Evolutionary conservation across 208 protist genomes (phyloP), one percentile per base, ranked within the genome.

Genomic region (Borovskyia barvae): DNA sequence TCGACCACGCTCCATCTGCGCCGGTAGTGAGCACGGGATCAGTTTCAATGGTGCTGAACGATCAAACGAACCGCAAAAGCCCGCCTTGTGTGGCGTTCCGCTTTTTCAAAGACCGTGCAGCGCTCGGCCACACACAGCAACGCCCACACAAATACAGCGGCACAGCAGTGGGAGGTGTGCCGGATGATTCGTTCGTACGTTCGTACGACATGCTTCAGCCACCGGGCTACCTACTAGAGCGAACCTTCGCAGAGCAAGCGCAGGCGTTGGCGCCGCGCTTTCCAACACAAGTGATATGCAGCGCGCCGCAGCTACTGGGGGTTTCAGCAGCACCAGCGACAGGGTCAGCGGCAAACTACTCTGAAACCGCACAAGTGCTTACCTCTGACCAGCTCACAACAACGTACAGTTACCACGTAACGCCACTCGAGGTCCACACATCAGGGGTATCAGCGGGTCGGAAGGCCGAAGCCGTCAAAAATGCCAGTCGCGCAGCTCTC

Each of bases 51-150:
- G 82, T 98, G 25, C 65, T 98, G 12, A 97, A 98, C 61, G 94
- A 97, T 49, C 90, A 97, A 65, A 74, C 87, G 14, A 94, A 95
- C 40, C 84, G 96, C 9, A 97, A 98, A 54, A 97, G 90, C 35
- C 61, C 77, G 9, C 73, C 77, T n/a, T 92, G 81, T 41, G 58
- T 98, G 12, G 91, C 87, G 8, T 96, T 97, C 68, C 77, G 90
- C 32, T 85, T 78, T 57, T 59, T 89, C 29, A 42, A 47, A 56
- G 24, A 6, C 36, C 30, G 43, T 9, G 15, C 24, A 5, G 56
- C n/a, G n/a, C n/a, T n/a, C 19, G 6, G 11, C 54, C 1, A 7
- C 40, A 1, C 40, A 51, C 19, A 19, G 45, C 7, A 52, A 54
- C 14, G 24, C 47, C 7, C 52, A 49, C 12, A 51, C n/a, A n/a